These are phyloP conservation scores for Suillus hirtellus DNA, from an alignment of 768 basidiomycete genomes.

Conservation along the genomic window DNA sequence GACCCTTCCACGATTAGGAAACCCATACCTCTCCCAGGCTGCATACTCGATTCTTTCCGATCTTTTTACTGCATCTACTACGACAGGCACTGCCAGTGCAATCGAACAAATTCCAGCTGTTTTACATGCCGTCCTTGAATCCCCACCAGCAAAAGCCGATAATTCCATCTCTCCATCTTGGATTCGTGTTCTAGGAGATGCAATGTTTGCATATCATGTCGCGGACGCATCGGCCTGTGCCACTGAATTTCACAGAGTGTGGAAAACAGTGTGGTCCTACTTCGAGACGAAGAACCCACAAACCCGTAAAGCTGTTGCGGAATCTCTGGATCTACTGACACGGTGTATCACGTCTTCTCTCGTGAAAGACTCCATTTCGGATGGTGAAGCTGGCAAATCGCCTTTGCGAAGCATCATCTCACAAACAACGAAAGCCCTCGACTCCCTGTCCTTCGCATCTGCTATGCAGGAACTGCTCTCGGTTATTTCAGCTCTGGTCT, in stretches of 20 bases:
- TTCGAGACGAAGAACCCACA: slow-evolving; percentile 66
- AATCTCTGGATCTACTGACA: slow-evolving; percentile 61
- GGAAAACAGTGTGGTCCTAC: slow-evolving; percentile 77
- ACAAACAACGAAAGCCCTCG: slow-evolving; percentile 66
- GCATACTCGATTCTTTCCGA: slow-evolving; percentile 85
- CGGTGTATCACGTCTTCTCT: slow-evolving; percentile 71
- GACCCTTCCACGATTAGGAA: slow-evolving; percentile 81
- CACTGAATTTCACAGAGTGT: slow-evolving; percentile 59
- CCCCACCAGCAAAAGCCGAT: slow-evolving; percentile 72
- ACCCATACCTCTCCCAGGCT: slow-evolving; percentile 86
- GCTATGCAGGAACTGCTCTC: slow-evolving; percentile 80
- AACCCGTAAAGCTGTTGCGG: slow-evolving; percentile 63
- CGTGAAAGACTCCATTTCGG: slow-evolving; percentile 51
- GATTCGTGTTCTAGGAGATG: slow-evolving; percentile 73
- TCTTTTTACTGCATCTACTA: slow-evolving; percentile 59
- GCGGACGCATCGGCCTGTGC: slow-evolving; percentile 52
- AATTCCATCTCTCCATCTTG: slow-evolving; percentile 69
- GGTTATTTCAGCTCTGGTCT: slow-evolving; percentile 69
- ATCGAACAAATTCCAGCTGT: slow-evolving; percentile 59
- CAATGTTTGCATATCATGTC: slow-evolving; percentile 63
- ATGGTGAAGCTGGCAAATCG: slow-evolving; percentile 47
- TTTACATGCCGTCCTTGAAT: slow-evolving; percentile 66
- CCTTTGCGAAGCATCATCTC: slow-evolving; percentile 62
- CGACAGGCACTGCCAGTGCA: slow-evolving; percentile 50
- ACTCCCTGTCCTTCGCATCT: slow-evolving; percentile 70